Conservation (phyloP, 164 flowering plant genomes). For the Chloranthus sessilifolius region DNA sequence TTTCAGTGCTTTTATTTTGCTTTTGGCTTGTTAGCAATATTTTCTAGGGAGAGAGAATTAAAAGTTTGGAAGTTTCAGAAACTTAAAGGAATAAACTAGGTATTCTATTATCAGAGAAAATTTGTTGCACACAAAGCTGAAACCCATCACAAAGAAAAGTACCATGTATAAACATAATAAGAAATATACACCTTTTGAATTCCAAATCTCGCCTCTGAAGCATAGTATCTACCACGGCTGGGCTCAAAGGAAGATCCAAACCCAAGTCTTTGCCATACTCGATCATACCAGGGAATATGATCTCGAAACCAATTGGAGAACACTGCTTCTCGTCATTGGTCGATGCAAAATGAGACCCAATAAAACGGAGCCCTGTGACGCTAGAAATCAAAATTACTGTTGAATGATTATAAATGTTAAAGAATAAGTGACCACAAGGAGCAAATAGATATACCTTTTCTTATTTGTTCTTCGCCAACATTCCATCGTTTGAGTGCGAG, state of each 20-base stretch:
- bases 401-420: not conserved
- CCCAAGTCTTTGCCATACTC: constrained; percentile 46
- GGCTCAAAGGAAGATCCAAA: constrained; percentile 43
- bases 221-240: constrained; percentile 28
- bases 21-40: too few species aligned
- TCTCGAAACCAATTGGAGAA: constrained; percentile 76
- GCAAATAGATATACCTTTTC: constrained; percentile 38
- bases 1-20: too few species aligned
- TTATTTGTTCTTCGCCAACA: constrained; percentile 60
- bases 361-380: constrained; percentile 50
- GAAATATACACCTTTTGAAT: constrained; percentile 44
- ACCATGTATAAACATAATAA: not conserved
- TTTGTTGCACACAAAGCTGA: not conserved
- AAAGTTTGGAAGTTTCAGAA: too few species aligned
- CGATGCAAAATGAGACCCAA: constrained; percentile 49
- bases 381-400: not conserved
- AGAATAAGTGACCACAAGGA: not conserved
- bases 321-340: constrained; percentile 35
- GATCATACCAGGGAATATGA: constrained; percentile 78
- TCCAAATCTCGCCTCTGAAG: constrained; percentile 48
- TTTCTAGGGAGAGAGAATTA: too few species aligned
- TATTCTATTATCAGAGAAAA: too few species aligned
- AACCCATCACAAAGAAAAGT: not conserved
- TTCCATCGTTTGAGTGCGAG: constrained; percentile 80
- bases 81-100: too few species aligned